Evolutionary conservation across 768 basidiomycete genomes (phyloP), one percentile per base, ranked within the genome.

Genomic region (Wakefieldia striispora): DNA sequence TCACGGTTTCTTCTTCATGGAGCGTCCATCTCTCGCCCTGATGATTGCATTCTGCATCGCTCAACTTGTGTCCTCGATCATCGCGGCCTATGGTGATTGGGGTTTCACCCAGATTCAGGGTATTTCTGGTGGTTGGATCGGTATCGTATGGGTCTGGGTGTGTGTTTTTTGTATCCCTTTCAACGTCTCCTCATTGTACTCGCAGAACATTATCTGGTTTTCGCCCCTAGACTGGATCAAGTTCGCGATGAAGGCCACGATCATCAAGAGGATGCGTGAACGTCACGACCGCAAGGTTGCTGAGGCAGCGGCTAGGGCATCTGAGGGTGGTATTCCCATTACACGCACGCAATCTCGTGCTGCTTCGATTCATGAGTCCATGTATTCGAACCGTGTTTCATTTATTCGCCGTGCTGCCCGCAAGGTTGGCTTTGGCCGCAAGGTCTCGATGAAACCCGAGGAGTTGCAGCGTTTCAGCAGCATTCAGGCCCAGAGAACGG

Each of bases 141-240:
- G 95, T 73, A 94, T 98, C 57, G 79, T 95, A 51, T 97, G 95
- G 95, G 80, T 95, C 57, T 94, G 91, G 91, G 91, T 91, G 74
- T 36, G 86, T 80, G 11, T 6, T 0, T 41, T 29, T 36, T 9
- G 37, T 16, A 26, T 20, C 19, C 33, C 23, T 41, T 26, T 13
- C 33, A 8, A 10, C 35, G 11, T 33, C 13, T 40, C 20, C 55
- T 69, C 10, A 65, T 51, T 9, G 12, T 14, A 14, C 21, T 1
- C 3, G 13, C 62, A 94, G 94, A 88, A 97, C 75, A 88, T 97
- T 56, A 60, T 95, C 48, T 95, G 95, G 95, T 98, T 95, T 81
- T 67, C 90, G 57, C 95, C 95, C 44, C 84, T 98, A 43, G 95
- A 98, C 71, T 81, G 82, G 71, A 88, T 97, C 81, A 97, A 95